Evolutionary conservation across 208 protist genomes (phyloP).

Genomic region (Trypanosoma conorhini): DNA sequence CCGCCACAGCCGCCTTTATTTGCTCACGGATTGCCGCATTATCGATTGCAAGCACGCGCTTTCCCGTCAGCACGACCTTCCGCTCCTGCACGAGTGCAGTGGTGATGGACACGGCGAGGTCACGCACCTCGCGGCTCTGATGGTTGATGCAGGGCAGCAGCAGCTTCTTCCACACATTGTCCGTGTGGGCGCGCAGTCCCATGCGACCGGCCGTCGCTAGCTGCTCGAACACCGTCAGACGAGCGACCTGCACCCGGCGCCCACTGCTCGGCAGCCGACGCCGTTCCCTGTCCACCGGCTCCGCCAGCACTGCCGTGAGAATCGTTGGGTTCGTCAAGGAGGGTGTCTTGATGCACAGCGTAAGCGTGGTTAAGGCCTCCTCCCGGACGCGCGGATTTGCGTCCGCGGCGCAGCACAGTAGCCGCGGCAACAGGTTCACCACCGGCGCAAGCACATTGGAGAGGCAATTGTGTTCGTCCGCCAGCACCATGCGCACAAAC

Average conservation of each 20-base stretch:
- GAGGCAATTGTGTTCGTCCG: conserved; percentile 46
- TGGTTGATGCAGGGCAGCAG: conserved; percentile 81
- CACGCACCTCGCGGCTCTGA: conserved; percentile 74
- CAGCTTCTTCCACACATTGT: conserved; percentile 54
- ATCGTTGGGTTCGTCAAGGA: conserved; percentile 38
- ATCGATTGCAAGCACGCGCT: conserved; percentile 52
- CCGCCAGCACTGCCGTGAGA: conserved; percentile 51
- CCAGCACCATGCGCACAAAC: conserved; percentile 68
- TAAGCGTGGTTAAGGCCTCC: conserved; percentile 62
- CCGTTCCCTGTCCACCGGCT: conserved; percentile 73
- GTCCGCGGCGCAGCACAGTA: conserved; percentile 78
- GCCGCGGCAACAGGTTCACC: conserved; percentile 58
- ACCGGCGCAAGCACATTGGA: conserved; percentile 42
- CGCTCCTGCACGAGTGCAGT: conserved; percentile 34
- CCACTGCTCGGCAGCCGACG: conserved; percentile 41
- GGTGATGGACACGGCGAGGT: conserved; percentile 53
- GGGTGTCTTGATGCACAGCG: conserved; percentile 46
- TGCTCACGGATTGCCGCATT: conserved; percentile 63
- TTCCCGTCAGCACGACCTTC: conserved; percentile 42
- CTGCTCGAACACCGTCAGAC: conserved; percentile 58
- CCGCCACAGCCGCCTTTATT: neutral
- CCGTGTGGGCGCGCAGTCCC: conserved; percentile 4
- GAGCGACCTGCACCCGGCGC: conserved; percentile 61
- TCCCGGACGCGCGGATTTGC: conserved; percentile 68
- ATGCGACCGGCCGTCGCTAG: conserved; percentile 20